Conservation (phyloP, 345 rosid species). For the Syzygium aromaticum region DNA sequence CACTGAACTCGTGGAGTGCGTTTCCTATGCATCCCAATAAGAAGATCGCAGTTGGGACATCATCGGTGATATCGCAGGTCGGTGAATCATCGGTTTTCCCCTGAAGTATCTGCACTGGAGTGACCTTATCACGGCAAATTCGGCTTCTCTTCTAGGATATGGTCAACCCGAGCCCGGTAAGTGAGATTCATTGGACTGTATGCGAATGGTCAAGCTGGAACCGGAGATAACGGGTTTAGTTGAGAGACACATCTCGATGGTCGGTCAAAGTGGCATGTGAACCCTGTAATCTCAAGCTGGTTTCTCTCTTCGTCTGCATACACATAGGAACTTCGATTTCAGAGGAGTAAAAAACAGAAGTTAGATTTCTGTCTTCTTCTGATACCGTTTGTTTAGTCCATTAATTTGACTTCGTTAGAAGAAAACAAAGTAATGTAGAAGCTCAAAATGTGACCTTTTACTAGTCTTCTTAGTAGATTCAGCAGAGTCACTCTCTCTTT, state of each 20-base stretch:
- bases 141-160: not conserved
- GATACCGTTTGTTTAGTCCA: not conserved
- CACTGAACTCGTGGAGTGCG: constrained; percentile 1
- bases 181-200: not conserved
- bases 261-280: not conserved
- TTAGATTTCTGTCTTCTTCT: not conserved
- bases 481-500: not conserved
- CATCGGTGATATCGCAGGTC: not conserved
- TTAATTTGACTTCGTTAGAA: not conserved
- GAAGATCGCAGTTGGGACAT: not conserved
- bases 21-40: not conserved
- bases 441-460: not conserved
- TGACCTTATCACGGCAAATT: not conserved
- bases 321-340: too few species aligned
- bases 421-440: not conserved
- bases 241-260: not conserved
- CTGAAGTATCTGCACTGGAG: not conserved
- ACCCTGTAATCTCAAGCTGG: not conserved
- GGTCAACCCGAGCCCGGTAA: not conserved
- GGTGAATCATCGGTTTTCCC: not conserved
- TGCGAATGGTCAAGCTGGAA: not conserved
- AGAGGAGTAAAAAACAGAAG: not conserved
- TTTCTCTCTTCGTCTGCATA: not conserved
- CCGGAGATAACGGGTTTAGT: not conserved
- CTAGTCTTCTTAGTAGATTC: not conserved